Percentiles rank a stretch among this genome's conserved stretches.
These are phyloP conservation scores for Rhizopogon vinicolor DNA, from an alignment of 768 basidiomycete genomes.

Conservation along the genomic window DNA sequence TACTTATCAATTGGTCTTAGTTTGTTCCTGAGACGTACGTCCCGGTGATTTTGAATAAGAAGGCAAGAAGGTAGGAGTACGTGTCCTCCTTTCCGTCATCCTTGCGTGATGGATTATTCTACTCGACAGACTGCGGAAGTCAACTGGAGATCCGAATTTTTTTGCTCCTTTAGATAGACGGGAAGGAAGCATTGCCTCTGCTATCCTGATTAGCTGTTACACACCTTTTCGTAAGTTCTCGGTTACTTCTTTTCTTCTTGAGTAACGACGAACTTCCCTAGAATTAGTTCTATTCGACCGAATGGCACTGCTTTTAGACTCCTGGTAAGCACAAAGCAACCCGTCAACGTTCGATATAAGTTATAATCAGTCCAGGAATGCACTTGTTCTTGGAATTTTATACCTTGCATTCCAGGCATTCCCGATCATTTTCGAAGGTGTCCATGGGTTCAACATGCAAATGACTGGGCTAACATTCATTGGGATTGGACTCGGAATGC, in stretches of 20 bases:
- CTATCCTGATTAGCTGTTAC: constrained; percentile 56
- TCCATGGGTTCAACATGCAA: constrained; percentile 52
- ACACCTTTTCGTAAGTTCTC: constrained; percentile 63
- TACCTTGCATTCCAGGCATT: constrained; percentile 55
- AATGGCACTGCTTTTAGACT: constrained; percentile 72
- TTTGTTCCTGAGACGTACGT: constrained; percentile 70
- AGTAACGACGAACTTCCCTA: constrained; percentile 18
- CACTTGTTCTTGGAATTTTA: constrained; percentile 38
- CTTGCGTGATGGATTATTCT: neutral
- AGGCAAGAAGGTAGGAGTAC: constrained; percentile 46
- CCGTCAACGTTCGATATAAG: neutral
- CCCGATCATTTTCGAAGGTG: constrained; percentile 43
- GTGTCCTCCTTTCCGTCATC: neutral
- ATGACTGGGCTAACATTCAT: constrained; percentile 44
- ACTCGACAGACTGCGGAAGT: constrained; percentile 43
- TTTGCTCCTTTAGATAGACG: constrained; percentile 57
- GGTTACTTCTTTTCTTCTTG: neutral
- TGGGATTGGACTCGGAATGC: constrained; percentile 47
- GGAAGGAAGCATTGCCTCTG: constrained; percentile 37
- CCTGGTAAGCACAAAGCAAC: constrained; percentile 44
- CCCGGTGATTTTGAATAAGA: constrained; percentile 55
- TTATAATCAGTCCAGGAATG: constrained; percentile 25
- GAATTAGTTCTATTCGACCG: constrained; percentile 61
- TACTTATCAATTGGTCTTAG: constrained; percentile 24
- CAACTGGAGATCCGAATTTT: constrained; percentile 48